A percentile compares a stretch with the other conserved stretches of the same genome.
Evolutionary conservation across 257 asterid genomes (phyloP).

Genomic region (Scutellaria galericulata): DNA sequence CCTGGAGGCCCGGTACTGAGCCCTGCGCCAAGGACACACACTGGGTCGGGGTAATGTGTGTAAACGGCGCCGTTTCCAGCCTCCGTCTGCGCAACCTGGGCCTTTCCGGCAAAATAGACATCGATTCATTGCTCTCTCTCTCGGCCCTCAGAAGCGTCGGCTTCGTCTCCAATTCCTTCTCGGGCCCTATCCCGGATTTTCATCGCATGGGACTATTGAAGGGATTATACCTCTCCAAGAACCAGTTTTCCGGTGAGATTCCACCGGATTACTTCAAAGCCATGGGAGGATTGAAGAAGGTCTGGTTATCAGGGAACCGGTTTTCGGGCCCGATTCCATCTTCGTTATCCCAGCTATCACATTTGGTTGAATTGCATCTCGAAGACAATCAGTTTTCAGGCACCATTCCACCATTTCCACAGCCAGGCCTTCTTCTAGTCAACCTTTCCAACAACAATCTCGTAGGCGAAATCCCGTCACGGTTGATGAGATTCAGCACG

Average conservation of each 20-base stretch:
- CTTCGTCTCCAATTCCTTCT: slow-evolving; percentile 52
- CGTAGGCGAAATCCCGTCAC: slow-evolving; percentile 64
- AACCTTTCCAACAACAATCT: slow-evolving; percentile 62
- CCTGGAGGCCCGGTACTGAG: slow-evolving; percentile 71
- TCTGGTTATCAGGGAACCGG: slow-evolving; percentile 67
- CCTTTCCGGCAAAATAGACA: slow-evolving; percentile 65
- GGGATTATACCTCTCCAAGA: slow-evolving; percentile 59
- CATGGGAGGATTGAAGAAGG: slow-evolving; percentile 66
- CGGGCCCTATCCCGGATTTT: slow-evolving; percentile 81
- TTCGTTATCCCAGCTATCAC: slow-evolving; percentile 47
- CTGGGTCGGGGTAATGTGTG: slow-evolving; percentile 69
- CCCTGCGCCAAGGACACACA: slow-evolving; percentile 50
- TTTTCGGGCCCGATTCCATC: slow-evolving; percentile 68
- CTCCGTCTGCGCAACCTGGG: slow-evolving; percentile 55
- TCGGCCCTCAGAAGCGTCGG: slow-evolving; percentile 57
- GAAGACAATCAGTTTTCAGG: slow-evolving; percentile 76
- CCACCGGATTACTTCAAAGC: slow-evolving; percentile 53
- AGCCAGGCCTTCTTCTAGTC: slow-evolving; percentile 40
- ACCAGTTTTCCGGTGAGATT: slow-evolving; percentile 74
- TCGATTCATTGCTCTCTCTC: slow-evolving; percentile 62
- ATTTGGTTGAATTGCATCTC: slow-evolving; percentile 58
- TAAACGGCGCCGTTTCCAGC: slow-evolving; percentile 47
- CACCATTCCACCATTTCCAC: slow-evolving; percentile 54
- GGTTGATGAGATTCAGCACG: slow-evolving; percentile 44
- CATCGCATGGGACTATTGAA: slow-evolving; percentile 53